Conservation (phyloP, 805 yeast species). For the Candida easanensis region DNA sequence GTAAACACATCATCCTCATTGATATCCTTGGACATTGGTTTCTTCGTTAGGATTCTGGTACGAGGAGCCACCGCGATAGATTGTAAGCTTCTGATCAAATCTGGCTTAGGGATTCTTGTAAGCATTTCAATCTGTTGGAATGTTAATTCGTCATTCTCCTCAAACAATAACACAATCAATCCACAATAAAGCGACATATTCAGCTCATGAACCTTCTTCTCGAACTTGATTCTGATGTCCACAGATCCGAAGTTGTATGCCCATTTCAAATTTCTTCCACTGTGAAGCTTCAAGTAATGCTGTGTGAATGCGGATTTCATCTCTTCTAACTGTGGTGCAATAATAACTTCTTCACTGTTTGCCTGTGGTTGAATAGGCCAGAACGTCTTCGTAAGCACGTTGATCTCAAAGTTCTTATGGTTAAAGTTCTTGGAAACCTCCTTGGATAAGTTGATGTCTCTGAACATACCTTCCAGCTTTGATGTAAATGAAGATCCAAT, state of each 20-base stretch:
- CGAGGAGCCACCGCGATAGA: conserved; percentile 84
- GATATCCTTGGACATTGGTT: conserved; percentile 73
- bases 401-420: conserved; percentile 42
- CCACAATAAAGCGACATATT: conserved; percentile 81
- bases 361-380: conserved; percentile 59
- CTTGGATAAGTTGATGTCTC: conserved; percentile 64
- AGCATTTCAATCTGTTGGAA: conserved; percentile 58
- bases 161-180: conserved; percentile 72
- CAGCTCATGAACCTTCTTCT: conserved; percentile 69
- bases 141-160: conserved; percentile 51
- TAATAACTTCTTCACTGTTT: conserved; percentile 29
- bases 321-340: conserved; percentile 44
- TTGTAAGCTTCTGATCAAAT: conserved; percentile 72
- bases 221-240: conserved; percentile 71
- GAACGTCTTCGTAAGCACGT: conserved; percentile 56
- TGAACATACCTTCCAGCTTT: conserved; percentile 81
- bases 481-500: conserved; percentile 78
- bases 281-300: conserved; percentile 49
- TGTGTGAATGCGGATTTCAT: conserved; percentile 45
- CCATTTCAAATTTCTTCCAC: conserved; percentile 69
- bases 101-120: conserved; percentile 72
- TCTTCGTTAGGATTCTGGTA: conserved; percentile 69
- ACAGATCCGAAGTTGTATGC: conserved; percentile 80
- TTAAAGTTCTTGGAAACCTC: conserved; percentile 44
- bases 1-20: conserved; percentile 59